Evolutionary conservation across 371 early-diverging fungal species (phyloP).

Genomic region (Smittium culicis): DNA sequence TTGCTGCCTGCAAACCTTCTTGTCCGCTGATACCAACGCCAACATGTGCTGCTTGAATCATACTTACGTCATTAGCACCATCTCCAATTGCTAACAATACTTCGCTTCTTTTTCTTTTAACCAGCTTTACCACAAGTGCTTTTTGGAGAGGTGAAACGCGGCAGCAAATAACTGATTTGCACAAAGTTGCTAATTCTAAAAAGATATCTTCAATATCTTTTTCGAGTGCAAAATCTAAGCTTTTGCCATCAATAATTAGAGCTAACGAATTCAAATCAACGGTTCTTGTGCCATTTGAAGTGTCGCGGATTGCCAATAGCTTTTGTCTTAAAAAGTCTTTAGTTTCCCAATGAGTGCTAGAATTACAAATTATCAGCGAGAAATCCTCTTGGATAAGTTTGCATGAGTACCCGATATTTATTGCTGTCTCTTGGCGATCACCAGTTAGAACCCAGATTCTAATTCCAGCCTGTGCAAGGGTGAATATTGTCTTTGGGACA

Average conservation of each 20-base stretch:
- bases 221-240: constrained; percentile 64
- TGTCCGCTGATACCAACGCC: constrained; percentile 93
- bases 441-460: constrained; percentile 95
- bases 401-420: constrained; percentile 85
- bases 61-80: constrained; percentile 97
- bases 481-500: constrained; percentile 92
- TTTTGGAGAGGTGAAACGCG: constrained; percentile 91
- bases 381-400: constrained; percentile 74
- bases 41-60: constrained; percentile 96
- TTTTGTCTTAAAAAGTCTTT: constrained; percentile 61
- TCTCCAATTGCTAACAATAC: constrained; percentile 88
- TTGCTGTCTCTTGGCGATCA: constrained; percentile 85
- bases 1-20: constrained; percentile 94
- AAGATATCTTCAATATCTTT: constrained; percentile 36
- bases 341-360: constrained; percentile 62
- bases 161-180: constrained; percentile 81
- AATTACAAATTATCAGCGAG: constrained; percentile 68
- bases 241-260: constrained; percentile 81
- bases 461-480: constrained; percentile 87
- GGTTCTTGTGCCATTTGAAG: constrained; percentile 17
- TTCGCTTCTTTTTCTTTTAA: constrained; percentile 59
- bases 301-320: constrained; percentile 46
- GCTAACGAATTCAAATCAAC: constrained; percentile 42
- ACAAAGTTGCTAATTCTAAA: constrained; percentile 58
- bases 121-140: constrained; percentile 79